phyloP scores from a whole-genome alignment of 139 green algal species.

The Micractinium sp. region DNA sequence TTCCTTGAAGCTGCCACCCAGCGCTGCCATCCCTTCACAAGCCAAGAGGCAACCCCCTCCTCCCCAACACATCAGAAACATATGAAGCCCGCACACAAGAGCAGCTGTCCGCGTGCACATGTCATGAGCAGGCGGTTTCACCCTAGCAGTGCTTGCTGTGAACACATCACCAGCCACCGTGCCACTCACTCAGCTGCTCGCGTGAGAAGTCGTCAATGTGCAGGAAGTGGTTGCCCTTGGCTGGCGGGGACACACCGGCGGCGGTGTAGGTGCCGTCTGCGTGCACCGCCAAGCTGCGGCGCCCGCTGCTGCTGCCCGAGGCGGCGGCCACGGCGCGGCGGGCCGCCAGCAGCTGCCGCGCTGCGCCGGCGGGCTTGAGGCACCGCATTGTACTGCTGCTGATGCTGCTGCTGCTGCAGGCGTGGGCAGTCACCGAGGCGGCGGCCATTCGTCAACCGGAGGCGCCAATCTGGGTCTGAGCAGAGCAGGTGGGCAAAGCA shows the following conservation, averaged over 20 bases:
- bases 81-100: too few relatives aligned
- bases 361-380: slow-evolving; percentile 5
- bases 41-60: too few relatives aligned
- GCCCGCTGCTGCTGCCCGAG: background rate
- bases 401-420: background rate
- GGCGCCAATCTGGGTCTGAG: background rate
- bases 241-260: slow-evolving; percentile 11
- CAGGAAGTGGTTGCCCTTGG: slow-evolving; percentile 57
- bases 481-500: too few relatives aligned
- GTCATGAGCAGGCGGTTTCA: too few relatives aligned
- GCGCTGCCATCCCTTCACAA: too few relatives aligned
- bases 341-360: slow-evolving; percentile 10
- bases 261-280: background rate
- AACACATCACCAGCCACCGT: too few relatives aligned
- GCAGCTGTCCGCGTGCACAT: too few relatives aligned
- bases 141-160: too few relatives aligned
- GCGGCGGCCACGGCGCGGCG: background rate
- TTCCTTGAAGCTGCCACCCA: too few relatives aligned
- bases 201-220: slow-evolving; percentile 96
- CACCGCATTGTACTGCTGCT: slow-evolving; percentile 4
- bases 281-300: background rate
- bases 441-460: background rate
- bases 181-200: slow-evolving; percentile 78
- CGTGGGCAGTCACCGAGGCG: background rate
- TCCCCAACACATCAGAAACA: too few relatives aligned